These are phyloP conservation scores for Pholiota adiposa DNA, from an alignment of 1,284 basidiomycete genomes.

Conservation along the genomic window DNA sequence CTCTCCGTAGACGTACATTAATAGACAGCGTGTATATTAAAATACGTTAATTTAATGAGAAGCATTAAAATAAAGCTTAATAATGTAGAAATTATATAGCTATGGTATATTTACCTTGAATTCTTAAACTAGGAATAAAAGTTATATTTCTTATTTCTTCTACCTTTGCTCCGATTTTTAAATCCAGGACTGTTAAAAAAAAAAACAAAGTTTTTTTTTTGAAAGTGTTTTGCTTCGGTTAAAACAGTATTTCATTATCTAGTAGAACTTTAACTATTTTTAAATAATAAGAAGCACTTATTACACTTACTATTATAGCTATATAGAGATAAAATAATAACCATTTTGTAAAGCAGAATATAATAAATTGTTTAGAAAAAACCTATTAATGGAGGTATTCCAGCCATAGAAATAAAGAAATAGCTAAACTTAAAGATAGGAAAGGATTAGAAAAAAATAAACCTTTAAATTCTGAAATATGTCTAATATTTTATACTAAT, in stretches of 20 bases:
- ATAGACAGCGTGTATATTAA: no score
- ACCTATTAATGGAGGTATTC: constrained; percentile 10
- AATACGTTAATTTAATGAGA: constrained; percentile 11
- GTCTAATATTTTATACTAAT: constrained; percentile 4
- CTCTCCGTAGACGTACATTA: no score
- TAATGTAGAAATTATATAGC: constrained; percentile 5
- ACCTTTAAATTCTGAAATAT: constrained; percentile 10
- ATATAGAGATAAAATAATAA: constrained; percentile 7
- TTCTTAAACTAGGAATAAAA: no score
- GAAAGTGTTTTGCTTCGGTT: no score
- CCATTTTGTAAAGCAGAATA: constrained; percentile 8
- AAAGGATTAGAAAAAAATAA: constrained; percentile 9
- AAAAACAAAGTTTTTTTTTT: background rate
- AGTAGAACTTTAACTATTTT: constrained; percentile 10
- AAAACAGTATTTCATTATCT: no score
- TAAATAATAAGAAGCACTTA: constrained; percentile 10
- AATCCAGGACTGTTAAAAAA: no score
- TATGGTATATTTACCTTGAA: no score
- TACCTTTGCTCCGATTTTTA: background rate
- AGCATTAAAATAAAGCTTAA: background rate
- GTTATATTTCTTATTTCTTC: constrained; percentile 2
- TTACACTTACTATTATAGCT: constrained; percentile 8
- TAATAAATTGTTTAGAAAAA: constrained; percentile 13
- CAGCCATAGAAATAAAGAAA: constrained; percentile 13
- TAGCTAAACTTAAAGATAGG: constrained; percentile 5